Conservation (phyloP, 1,284 basidiomycete genomes). For the Marasmius tenuissimus region DNA sequence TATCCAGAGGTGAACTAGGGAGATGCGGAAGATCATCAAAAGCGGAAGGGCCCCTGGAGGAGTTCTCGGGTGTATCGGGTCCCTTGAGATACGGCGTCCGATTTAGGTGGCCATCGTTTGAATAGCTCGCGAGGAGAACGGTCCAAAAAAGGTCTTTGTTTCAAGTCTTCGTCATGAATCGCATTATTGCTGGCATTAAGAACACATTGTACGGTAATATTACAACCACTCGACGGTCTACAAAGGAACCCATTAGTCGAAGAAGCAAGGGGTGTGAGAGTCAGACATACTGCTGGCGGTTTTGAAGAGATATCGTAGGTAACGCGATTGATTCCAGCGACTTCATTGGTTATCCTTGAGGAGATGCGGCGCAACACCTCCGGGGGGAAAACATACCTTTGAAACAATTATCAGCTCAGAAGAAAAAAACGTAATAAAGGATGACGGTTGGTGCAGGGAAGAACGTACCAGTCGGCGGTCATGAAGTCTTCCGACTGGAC, state of each 20-base stretch:
- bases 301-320: conserved; percentile 98
- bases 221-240: conserved; percentile 54
- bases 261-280: background rate
- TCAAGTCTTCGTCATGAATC: no score
- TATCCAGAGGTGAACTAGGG: no score
- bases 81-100: no score
- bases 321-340: conserved; percentile 89
- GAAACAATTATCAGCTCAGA: background rate
- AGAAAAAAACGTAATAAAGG: background rate
- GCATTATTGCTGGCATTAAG: no score
- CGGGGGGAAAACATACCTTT: conserved; percentile 92
- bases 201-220: background rate
- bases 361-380: conserved; percentile 91
- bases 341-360: conserved; percentile 98
- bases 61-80: no score
- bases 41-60: no score
- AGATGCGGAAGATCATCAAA: no score
- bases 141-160: no score
- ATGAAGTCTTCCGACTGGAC: conserved; percentile 96
- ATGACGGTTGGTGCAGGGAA: background rate
- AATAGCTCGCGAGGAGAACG: no score
- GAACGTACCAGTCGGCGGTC: conserved; percentile 89
- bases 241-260: conserved; percentile 6
- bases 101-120: no score
- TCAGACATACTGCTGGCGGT: conserved; percentile 78